Base-by-base conservation (phyloP, 1,284 basidiomycete genomes). In the Irpex sp. region DNA sequence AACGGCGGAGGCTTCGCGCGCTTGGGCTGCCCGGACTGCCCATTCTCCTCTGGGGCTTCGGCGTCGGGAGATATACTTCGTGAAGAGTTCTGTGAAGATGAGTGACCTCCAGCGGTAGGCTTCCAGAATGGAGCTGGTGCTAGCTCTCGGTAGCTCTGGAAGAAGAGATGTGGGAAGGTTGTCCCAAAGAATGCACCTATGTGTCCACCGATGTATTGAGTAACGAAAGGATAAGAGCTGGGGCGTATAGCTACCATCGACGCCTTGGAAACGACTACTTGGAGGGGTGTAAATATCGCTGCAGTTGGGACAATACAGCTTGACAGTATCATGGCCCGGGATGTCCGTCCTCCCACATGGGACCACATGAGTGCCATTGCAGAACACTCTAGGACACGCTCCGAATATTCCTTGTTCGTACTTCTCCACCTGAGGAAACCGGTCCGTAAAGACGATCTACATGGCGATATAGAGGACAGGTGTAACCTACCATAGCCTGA, bases 151-250 rank as follows among this genome's bases (percentile, higher is more conserved):
- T 97, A 99, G 66, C 93, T 96, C 75, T 98, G 96, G 82, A 98
- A 98, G 78, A 99, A 94, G 37, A 99, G 84, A 72, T 98, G 96
- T 0, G 97, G 86, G 76, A 99, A 99, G 6, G 97, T 98, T 0
- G 97, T 98, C 21, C 97, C 97, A 78, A 99, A 99, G 81, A 98
- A 99, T 17, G 97, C 97, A 63, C 96, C 95, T 97, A 72, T 49
- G 63, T 65, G 62, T 62, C 4, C 62, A 64, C 51, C 34, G 54
- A 13, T 56, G 48, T 61, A 55, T 47, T 52, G 36, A 26, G 47
- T 60, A 19, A 26, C 17, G 31, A 6, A 17, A 57, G 11, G 15
- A 44, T 57, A 26, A 40, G 26, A 26, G 17, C 9, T 34, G 21
- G 49, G n/a, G 11, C 4, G n/a, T 5, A 9, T 44, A 65, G 71